Percentiles rank a stretch among this genome's conserved stretches.
Evolutionary conservation across 495 filamentous ascomycete genomes (phyloP).

Genomic region (Neohortaea acidophila): DNA sequence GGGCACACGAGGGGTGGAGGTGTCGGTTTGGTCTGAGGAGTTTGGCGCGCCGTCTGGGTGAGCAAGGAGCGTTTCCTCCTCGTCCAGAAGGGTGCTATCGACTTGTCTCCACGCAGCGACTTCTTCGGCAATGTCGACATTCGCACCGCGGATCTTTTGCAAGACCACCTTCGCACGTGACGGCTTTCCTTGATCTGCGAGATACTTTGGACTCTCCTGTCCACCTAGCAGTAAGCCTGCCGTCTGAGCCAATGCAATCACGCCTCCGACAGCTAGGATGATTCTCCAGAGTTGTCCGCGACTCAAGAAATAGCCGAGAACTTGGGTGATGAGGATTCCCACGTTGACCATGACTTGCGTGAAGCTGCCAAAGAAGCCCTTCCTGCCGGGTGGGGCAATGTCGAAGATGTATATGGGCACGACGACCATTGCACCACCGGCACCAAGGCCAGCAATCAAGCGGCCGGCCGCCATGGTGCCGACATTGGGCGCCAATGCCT

Average conservation of each 20-base stretch:
- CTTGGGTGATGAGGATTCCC: slow-evolving; percentile 76
- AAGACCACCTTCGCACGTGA: slow-evolving; percentile 48
- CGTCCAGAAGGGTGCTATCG: slow-evolving; percentile 14
- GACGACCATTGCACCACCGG: slow-evolving; percentile 79
- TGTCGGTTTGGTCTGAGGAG: background rate
- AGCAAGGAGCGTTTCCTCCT: slow-evolving; percentile 28
- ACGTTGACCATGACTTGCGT: slow-evolving; percentile 90
- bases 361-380: slow-evolving; percentile 77
- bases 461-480: slow-evolving; percentile 53
- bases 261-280: slow-evolving; percentile 59
- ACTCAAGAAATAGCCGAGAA: slow-evolving; percentile 75
- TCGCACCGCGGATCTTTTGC: slow-evolving; percentile 55
- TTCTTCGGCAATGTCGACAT: slow-evolving; percentile 59
- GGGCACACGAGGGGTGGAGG: background rate
- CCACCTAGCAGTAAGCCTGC: slow-evolving; percentile 49
- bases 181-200: slow-evolving; percentile 51
- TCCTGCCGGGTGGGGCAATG: slow-evolving; percentile 59
- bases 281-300: slow-evolving; percentile 62
- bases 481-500: slow-evolving; percentile 55
- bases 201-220: slow-evolving; percentile 76
- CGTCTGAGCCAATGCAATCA: slow-evolving; percentile 49
- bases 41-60: background rate
- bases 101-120: slow-evolving; percentile 37
- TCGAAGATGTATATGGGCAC: slow-evolving; percentile 94
- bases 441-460: slow-evolving; percentile 65